These are phyloP conservation scores for Aleurites moluccanus DNA, from an alignment of 441 rosid species.

Conservation along the genomic window DNA sequence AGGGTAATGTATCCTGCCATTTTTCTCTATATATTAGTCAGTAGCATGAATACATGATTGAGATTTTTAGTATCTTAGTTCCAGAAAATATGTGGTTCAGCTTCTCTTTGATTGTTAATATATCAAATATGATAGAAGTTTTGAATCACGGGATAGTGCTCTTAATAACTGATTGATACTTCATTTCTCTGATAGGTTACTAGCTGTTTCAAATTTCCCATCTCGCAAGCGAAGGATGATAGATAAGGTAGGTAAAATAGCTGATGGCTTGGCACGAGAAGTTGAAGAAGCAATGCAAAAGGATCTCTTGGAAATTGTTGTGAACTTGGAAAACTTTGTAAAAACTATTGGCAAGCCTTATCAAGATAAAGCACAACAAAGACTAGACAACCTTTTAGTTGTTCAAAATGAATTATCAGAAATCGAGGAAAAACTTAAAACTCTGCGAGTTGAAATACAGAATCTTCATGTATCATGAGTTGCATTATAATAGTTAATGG, in stretches of 20 bases:
- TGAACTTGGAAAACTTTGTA: slow-evolving; percentile 47
- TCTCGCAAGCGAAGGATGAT: slow-evolving; percentile 57
- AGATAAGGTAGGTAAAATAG: slow-evolving; percentile 65
- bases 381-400: slow-evolving; percentile 46
- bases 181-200: slow-evolving; percentile 45
- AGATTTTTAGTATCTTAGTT: not conserved
- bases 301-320: slow-evolving; percentile 58
- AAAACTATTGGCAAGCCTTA: slow-evolving; percentile 23
- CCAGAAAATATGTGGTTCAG: not conserved
- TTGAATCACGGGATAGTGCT: not conserved
- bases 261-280: slow-evolving; percentile 63
- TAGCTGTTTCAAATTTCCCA: slow-evolving; percentile 80
- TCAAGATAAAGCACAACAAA: slow-evolving; percentile 56
- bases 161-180: slow-evolving; percentile 15
- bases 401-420: slow-evolving; percentile 55
- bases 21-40: not conserved
- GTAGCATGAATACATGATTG: not conserved
- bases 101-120: too few relatives aligned
- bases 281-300: slow-evolving; percentile 82
- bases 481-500: not conserved
- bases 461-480: slow-evolving; percentile 65
- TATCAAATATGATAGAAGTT: not conserved
- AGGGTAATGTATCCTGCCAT: slow-evolving; percentile 53
- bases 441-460: slow-evolving; percentile 62
- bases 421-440: slow-evolving; percentile 34